Evolutionary conservation across 2,329 filamentous ascomycete species (phyloP).

Genomic region (Phaeosphaeria sp.): DNA sequence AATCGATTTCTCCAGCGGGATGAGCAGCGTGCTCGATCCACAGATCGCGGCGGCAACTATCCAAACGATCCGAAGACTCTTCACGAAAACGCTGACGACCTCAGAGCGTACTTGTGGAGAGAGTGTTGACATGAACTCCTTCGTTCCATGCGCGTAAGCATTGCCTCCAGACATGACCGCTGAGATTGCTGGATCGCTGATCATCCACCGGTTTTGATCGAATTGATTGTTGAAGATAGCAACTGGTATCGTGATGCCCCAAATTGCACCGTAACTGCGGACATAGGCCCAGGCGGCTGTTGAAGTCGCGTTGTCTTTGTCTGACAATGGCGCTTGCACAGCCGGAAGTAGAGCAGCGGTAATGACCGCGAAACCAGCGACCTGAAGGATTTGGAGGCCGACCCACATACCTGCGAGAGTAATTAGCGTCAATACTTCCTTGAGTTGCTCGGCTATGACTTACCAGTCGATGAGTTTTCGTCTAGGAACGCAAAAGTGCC

Average conservation of each 20-base stretch:
- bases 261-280: background rate
- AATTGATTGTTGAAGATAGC: constrained; percentile 10
- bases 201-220: background rate
- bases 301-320: background rate
- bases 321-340: background rate
- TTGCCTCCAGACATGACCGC: background rate
- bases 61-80: background rate
- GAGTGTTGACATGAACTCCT: background rate
- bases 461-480: constrained; percentile 5
- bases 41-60: constrained; percentile 1
- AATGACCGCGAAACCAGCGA: background rate
- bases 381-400: background rate
- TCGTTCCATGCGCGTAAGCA: constrained; percentile 4
- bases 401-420: background rate
- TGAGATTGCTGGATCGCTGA: background rate
- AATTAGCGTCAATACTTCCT: no score
- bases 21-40: background rate
- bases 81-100: background rate
- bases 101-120: background rate
- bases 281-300: background rate
- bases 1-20: constrained; percentile 7
- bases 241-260: background rate
- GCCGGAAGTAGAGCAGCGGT: background rate
- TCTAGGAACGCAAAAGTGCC: constrained; percentile 13
- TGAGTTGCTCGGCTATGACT: background rate